Conservation (phyloP, 1,139 yeast genomes). For the Geotrichum australiense region DNA sequence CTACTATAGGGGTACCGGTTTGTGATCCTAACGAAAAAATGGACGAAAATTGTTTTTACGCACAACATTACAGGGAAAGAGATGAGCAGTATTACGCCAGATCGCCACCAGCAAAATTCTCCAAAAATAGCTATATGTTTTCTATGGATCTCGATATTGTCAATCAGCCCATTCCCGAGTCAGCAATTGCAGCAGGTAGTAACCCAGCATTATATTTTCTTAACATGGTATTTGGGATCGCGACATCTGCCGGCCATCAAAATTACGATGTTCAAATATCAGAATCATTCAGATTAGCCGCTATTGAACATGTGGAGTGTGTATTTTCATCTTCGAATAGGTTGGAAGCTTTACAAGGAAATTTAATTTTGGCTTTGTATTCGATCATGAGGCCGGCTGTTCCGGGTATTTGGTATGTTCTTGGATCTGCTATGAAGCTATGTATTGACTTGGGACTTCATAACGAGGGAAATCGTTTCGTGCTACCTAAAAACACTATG, state of each 20-base stretch:
- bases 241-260: constrained; percentile 66
- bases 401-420: constrained; percentile 86
- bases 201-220: constrained; percentile 47
- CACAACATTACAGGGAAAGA: constrained; percentile 4
- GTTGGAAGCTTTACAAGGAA: constrained; percentile 65
- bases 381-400: constrained; percentile 47
- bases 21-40: constrained; percentile 8
- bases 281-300: constrained; percentile 67
- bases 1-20: constrained; percentile 40
- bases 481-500: not conserved
- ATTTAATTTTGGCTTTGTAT: constrained; percentile 58
- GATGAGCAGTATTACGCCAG: not conserved
- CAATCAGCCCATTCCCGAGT: constrained; percentile 5
- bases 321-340: constrained; percentile 54
- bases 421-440: constrained; percentile 71
- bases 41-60: constrained; percentile 21
- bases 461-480: constrained; percentile 38
- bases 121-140: not conserved
- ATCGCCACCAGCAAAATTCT: not conserved
- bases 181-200: constrained; percentile 7
- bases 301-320: constrained; percentile 52
- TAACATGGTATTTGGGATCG: constrained; percentile 71
- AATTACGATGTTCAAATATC: constrained; percentile 61
- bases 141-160: not conserved
- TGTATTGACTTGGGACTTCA: constrained; percentile 82